Conservation (phyloP, 306 rosid species). For the Medicago arabica region DNA sequence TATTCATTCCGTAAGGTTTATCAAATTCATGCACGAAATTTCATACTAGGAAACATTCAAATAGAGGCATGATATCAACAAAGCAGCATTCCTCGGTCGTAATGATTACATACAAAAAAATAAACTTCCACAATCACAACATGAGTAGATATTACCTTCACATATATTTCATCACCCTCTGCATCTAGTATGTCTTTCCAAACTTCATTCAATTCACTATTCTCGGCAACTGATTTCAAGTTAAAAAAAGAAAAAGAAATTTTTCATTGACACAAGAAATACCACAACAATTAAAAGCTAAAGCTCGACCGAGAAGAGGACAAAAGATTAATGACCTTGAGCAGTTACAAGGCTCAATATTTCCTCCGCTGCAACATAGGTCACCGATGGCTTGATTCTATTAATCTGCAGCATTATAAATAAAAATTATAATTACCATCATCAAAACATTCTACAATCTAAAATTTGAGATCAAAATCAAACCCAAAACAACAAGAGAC, state of each 20-base stretch:
- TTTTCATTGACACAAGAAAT: constrained; percentile 21
- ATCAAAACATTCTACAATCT: constrained; percentile 10
- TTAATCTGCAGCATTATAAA: constrained; percentile 60
- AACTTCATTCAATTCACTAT: constrained; percentile 83
- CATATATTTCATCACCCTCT: constrained; percentile 96
- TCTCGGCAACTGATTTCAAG: constrained; percentile 75
- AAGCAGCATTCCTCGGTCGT: not conserved
- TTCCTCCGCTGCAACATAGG: constrained; percentile 89
- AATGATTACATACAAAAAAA: not conserved
- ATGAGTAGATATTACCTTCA: constrained; percentile 68
- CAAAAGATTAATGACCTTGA: constrained; percentile 67
- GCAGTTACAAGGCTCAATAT: constrained; percentile 98
- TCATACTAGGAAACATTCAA: constrained; percentile 15
- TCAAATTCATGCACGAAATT: constrained; percentile 25
- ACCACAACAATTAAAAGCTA: constrained; percentile 11
- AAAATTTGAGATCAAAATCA: constrained; percentile 30
- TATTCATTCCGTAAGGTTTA: not conserved
- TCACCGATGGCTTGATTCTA: constrained; percentile 83
- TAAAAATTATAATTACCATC: constrained; percentile 5
- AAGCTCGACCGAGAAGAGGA: constrained; percentile 36
- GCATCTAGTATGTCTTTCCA: constrained; percentile 95
- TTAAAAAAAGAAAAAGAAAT: constrained; percentile 24
- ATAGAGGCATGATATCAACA: not conserved
- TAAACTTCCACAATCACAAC: not conserved
- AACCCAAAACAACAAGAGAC: constrained; percentile 36